Conservation (phyloP, 495 filamentous ascomycete species). For the Astrothelium macrocarpum region DNA sequence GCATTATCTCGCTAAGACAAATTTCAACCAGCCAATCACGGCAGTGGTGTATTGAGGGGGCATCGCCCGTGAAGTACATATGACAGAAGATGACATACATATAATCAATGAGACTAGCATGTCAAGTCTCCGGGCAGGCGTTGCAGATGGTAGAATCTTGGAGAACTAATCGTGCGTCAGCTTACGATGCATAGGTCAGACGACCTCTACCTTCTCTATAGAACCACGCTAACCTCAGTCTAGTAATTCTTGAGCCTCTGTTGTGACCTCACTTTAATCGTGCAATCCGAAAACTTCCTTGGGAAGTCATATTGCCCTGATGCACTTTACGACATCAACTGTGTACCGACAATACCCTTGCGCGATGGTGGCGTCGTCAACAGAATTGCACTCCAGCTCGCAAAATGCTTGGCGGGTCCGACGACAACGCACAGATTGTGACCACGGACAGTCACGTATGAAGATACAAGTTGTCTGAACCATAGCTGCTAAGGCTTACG, state of each 20-base stretch:
- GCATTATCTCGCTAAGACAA: conserved; percentile 48
- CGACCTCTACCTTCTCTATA: conserved; percentile 12
- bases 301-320: conserved; percentile 52
- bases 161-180: conserved; percentile 58
- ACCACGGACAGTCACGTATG: conserved; percentile 57
- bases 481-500: no score
- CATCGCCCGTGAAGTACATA: not conserved
- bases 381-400: conserved; percentile 2
- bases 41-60: conserved; percentile 38
- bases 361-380: conserved; percentile 43
- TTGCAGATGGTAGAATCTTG: conserved; percentile 49
- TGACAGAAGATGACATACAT: conserved; percentile 43
- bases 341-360: conserved; percentile 39
- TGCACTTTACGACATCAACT: conserved; percentile 46
- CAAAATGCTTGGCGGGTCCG: conserved; percentile 42
- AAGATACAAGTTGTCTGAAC: conserved; percentile 47
- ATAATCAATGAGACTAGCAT: conserved; percentile 33
- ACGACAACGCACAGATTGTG: conserved; percentile 49
- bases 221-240: conserved; percentile 9
- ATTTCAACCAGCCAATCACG: conserved; percentile 50
- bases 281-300: conserved; percentile 49
- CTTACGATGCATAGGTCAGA: conserved; percentile 52
- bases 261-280: conserved; percentile 36
- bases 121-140: conserved; percentile 31
- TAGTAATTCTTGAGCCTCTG: conserved; percentile 51